These are phyloP conservation scores for Castanea mollissima DNA, from an alignment of 306 rosid species.

Conservation along the genomic window DNA sequence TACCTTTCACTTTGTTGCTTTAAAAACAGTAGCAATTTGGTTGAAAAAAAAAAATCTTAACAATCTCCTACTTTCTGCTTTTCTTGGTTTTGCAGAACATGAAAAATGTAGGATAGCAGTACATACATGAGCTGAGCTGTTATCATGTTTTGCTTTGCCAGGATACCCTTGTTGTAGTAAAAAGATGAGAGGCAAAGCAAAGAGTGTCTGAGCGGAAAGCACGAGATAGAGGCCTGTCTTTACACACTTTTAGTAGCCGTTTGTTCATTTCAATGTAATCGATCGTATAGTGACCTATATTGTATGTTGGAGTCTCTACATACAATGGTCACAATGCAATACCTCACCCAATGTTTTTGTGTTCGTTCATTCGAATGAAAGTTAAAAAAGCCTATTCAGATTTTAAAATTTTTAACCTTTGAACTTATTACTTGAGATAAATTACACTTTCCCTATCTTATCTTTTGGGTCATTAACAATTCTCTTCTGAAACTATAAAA, in stretches of 20 bases:
- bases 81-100: constrained; percentile 45
- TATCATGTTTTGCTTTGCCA: constrained; percentile 4
- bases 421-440: too few relatives aligned
- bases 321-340: too few relatives aligned
- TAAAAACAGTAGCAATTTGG: constrained; percentile 34
- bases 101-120: constrained; percentile 16
- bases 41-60: constrained; percentile 21
- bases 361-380: too few relatives aligned
- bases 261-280: constrained; percentile 24
- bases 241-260: constrained; percentile 37
- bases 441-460: too few relatives aligned
- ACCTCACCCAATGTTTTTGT: background rate
- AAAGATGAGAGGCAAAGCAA: constrained; percentile 1
- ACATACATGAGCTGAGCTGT: background rate
- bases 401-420: too few relatives aligned
- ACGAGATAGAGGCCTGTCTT: constrained; percentile 29
- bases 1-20: constrained; percentile 44
- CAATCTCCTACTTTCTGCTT: constrained; percentile 43
- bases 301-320: too few relatives aligned
- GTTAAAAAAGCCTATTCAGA: too few relatives aligned
- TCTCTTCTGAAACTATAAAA: too few relatives aligned
- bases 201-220: constrained; percentile 48
- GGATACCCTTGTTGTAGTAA: constrained; percentile 2
- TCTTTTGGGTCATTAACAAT: too few relatives aligned
- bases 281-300: constrained; percentile 1